Percentiles rank a stretch among this genome's conserved stretches.
Conservation (phyloP, 2,329 filamentous ascomycete species). For the Metarhizium robertsii region DNA sequence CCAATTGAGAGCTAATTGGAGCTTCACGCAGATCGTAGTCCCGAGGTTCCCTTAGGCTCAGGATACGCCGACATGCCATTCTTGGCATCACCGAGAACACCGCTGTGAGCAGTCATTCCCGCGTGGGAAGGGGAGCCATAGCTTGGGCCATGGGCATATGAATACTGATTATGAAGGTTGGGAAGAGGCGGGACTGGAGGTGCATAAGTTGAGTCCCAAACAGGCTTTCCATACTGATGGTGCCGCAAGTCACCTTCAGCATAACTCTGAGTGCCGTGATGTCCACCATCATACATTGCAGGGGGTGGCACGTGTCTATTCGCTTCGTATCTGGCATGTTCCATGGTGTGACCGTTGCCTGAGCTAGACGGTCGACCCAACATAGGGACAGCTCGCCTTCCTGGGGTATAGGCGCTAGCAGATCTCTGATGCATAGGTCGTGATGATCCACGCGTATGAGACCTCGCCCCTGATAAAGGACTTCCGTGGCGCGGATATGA, state of each 20-base stretch:
- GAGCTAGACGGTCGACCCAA: constrained; percentile 12
- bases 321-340: constrained; percentile 1
- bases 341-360: constrained; percentile 6
- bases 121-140: not conserved
- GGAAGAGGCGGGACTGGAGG: not conserved
- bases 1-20: not conserved
- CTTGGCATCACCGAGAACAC: not conserved
- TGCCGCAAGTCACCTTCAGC: not conserved
- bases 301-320: not conserved
- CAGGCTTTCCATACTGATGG: constrained; percentile 1
- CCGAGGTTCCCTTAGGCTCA: constrained; percentile 1
- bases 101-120: not conserved
- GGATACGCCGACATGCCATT: constrained; percentile 1
- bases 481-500: not conserved
- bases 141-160: not conserved
- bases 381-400: constrained; percentile 5
- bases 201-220: constrained; percentile 2
- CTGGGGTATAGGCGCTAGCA: constrained; percentile 12
- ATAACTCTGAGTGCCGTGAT: constrained; percentile 1
- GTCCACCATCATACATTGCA: constrained; percentile 3
- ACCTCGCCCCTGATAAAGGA: not conserved
- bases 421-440: constrained; percentile 15
- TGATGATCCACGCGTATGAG: not conserved
- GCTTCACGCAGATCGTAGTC: not conserved
- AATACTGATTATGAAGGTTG: not conserved